These are phyloP conservation scores for Camillea tinctor DNA, from an alignment of 2,329 filamentous ascomycete genomes.

Conservation along the genomic window DNA sequence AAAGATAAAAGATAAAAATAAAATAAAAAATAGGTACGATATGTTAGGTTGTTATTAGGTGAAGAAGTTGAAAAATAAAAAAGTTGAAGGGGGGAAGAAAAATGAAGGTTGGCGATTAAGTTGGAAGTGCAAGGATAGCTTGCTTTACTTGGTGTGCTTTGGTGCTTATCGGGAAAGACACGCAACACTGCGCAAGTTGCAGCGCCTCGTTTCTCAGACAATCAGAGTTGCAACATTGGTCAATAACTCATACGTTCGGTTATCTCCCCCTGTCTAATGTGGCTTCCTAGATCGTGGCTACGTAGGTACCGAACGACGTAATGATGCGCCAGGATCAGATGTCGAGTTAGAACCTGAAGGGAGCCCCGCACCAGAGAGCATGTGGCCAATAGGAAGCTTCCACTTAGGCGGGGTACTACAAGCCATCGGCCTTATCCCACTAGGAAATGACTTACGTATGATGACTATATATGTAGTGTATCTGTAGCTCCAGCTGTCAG, in stretches of 20 bases:
- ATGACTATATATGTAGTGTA: too few species aligned
- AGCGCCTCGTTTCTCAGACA: not conserved
- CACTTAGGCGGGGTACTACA: not conserved
- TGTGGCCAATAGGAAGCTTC: not conserved
- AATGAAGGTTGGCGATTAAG: constrained; percentile 4
- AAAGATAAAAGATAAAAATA: constrained; percentile 14
- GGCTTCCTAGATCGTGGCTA: not conserved
- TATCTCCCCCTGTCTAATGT: not conserved
- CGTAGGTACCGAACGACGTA: not conserved
- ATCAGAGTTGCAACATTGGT: not conserved
- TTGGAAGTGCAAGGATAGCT: constrained; percentile 14
- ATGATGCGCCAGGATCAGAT: not conserved
- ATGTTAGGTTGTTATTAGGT: not conserved
- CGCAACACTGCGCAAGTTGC: not conserved
- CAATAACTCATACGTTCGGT: not conserved
- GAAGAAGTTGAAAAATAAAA: constrained; percentile 9
- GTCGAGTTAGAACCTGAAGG: not conserved
- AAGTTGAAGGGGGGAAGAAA: constrained; percentile 7
- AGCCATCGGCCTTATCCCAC: not conserved
- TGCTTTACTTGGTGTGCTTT: not conserved
- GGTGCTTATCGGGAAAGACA: not conserved
- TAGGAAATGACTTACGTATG: not conserved
- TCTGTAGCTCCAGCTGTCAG: not conserved
- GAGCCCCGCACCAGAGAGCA: not conserved
- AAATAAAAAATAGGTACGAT: not conserved